These are phyloP conservation scores for Parsonsia alboflavescens DNA, from an alignment of 257 asterid species.

Conservation along the genomic window DNA sequence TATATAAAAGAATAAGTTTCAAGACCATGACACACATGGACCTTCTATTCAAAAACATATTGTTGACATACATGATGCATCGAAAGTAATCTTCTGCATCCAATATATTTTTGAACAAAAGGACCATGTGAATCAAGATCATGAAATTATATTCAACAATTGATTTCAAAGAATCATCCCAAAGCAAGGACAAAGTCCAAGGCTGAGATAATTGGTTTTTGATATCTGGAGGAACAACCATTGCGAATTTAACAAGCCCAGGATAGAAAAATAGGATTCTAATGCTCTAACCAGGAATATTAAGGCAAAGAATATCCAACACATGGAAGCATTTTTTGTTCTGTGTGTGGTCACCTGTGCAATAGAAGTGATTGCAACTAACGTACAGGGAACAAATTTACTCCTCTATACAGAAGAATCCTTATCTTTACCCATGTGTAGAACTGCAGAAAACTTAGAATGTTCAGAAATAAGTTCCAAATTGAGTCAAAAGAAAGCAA, in stretches of 20 bases:
- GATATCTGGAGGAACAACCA: neutral
- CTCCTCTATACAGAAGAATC: neutral
- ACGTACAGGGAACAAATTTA: neutral
- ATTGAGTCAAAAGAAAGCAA: neutral
- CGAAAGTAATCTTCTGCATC: neutral
- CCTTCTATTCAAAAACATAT: slow-evolving; percentile 35
- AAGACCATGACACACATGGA: slow-evolving; percentile 17
- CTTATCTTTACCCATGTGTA: neutral
- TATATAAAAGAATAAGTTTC: slow-evolving; percentile 1
- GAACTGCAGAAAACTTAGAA: neutral
- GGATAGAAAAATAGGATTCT: neutral
- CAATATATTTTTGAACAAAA: slow-evolving; percentile 23
- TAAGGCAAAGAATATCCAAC: neutral
- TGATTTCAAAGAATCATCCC: neutral
- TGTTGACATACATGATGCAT: neutral
- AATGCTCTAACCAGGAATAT: neutral
- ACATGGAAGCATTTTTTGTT: neutral
- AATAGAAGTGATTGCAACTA: neutral
- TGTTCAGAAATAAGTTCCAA: neutral
- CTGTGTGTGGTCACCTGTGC: neutral
- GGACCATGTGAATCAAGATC: slow-evolving; percentile 26
- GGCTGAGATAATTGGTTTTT: neutral
- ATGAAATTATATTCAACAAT: slow-evolving; percentile 1
- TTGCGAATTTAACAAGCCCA: neutral
- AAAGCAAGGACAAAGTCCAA: neutral